These are phyloP conservation scores for Stenogyne calaminthoides DNA, from an alignment of 305 asterid genomes.

Conservation along the genomic window DNA sequence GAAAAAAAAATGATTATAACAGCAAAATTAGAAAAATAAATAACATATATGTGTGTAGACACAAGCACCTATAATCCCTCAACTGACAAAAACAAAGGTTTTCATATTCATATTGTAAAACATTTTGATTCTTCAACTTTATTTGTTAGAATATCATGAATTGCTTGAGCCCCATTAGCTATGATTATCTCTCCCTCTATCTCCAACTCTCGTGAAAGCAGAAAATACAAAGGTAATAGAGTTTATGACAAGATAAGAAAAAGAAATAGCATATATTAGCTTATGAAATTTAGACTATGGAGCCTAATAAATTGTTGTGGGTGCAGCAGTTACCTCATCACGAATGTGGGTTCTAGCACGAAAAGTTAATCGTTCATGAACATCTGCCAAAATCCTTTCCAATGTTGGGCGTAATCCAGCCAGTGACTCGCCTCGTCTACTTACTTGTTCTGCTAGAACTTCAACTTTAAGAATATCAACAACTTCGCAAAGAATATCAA, in stretches of 20 bases:
- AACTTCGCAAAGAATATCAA: conserved; percentile 95
- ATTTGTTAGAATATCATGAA: neutral
- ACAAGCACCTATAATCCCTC: conserved; percentile 10
- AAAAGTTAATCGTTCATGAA: conserved; percentile 94
- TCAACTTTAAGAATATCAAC: conserved; percentile 95
- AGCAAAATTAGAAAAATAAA: neutral
- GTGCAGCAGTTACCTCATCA: conserved; percentile 74
- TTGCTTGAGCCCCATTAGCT: neutral
- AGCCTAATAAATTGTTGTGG: conserved; percentile 12
- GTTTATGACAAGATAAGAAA: neutral
- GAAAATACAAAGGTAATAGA: neutral
- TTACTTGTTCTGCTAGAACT: conserved; percentile 90
- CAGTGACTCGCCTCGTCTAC: conserved; percentile 84
- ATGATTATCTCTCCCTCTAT: conserved; percentile 13
- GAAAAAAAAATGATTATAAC: neutral
- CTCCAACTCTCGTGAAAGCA: neutral
- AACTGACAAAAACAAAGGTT: conserved; percentile 14
- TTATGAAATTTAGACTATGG: neutral
- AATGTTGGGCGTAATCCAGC: conserved; percentile 88
- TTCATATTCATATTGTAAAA: conserved; percentile 1
- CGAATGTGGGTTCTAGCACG: conserved; percentile 97
- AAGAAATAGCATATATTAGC: neutral
- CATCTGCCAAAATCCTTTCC: conserved; percentile 95
- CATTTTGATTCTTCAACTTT: conserved; percentile 1
- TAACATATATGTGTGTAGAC: neutral